Conservation (phyloP, 495 filamentous ascomycete genomes). For the Penicillium maclennaniae region DNA sequence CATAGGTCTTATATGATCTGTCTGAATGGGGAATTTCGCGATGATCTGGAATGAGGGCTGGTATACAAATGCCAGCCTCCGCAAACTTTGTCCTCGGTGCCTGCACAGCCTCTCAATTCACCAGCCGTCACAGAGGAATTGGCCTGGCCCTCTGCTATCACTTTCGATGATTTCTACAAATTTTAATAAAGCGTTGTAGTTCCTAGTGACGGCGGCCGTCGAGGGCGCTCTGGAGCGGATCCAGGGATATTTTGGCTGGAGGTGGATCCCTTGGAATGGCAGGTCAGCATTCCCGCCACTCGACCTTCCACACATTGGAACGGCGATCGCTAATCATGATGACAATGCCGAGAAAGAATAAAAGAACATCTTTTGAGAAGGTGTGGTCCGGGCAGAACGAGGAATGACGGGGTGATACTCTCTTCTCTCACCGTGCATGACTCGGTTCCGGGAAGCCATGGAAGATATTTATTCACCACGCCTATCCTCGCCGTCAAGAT, state of each 20-base stretch:
- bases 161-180: neutral
- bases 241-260: constrained; percentile 17
- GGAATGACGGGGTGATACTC: constrained; percentile 12
- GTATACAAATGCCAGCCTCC: constrained; percentile 7
- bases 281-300: constrained; percentile 16
- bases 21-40: neutral
- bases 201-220: neutral
- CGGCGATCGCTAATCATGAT: constrained; percentile 13
- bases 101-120: neutral
- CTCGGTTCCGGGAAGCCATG: neutral
- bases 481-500: neutral
- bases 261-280: constrained; percentile 9
- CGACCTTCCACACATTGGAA: constrained; percentile 1
- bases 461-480: neutral
- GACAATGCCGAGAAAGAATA: constrained; percentile 3
- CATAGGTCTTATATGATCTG: constrained; percentile 9
- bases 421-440: neutral
- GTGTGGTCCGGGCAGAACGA: neutral
- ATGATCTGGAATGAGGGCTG: constrained; percentile 19
- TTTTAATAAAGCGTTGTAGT: neutral
- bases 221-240: neutral
- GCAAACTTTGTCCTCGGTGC: neutral
- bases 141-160: neutral
- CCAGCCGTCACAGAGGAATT: neutral
- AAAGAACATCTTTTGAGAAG: neutral